Evolutionary conservation across 2,329 filamentous ascomycete species (phyloP), one percentile per base, ranked within the genome.

Genomic region (Fusarium miscanthi): DNA sequence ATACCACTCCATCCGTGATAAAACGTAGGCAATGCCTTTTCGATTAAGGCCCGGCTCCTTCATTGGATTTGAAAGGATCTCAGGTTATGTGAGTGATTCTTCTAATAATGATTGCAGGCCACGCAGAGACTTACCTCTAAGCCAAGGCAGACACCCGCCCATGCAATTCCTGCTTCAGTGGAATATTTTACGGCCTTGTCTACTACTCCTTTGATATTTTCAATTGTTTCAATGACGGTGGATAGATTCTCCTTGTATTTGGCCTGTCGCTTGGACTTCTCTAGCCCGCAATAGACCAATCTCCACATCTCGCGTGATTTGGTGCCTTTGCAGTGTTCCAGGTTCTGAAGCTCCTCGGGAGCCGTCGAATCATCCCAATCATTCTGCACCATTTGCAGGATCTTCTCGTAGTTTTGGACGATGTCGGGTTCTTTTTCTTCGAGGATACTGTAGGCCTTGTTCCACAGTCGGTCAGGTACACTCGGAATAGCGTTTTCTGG

Each of bases 21-120:
- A 6, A 27, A 49, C 27, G 13, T 49, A 23, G 0, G 27, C 27
- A 0, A 49, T 31, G 3, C 45, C 45, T 31, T 31, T 23, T 1
- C 45, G 21, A 13, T 49, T 31, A 0, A 49, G 5, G 0, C 21
- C 27, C 9, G 45, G 45, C 0, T 49, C 27, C 10, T 49, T 49
- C 45, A 49, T 49, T 0, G 45, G 45, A 13, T 49, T 49, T 0
- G 45, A 31, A 0, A 49, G 21, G 0, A 49, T 49, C 27, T 31
- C 3, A 9, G 1, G 2, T 31, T 14, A 2, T n/a, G 4, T 48
- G 8, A 17, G 21, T 3, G 4, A 48, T 2, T n/a, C 0, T n/a
- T 3, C 14, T 0, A 2, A 0, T 1, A 8, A 27, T 17, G n/a
- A n/a, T 6, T n/a, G 0, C 0, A 27, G 5, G 11, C 12, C 13